Conservation (phyloP, 1,284 basidiomycete species). For the Exobasidium rhododendri region DNA sequence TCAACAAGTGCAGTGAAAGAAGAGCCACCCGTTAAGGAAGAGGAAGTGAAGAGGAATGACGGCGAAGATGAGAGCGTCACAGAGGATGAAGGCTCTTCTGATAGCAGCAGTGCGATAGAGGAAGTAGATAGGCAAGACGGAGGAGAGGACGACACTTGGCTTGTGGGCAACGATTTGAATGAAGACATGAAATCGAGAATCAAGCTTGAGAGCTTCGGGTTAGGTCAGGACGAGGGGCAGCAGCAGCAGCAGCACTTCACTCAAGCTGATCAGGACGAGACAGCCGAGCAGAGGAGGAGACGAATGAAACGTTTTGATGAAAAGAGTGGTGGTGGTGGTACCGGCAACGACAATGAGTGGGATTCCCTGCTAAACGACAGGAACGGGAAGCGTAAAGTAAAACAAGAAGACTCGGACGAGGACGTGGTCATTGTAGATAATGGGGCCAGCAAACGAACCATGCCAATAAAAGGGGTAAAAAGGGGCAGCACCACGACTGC, state of each 20-base stretch:
- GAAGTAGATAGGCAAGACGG: not conserved
- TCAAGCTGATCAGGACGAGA: not conserved
- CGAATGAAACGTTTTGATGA: not conserved
- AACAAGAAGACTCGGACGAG: slow-evolving; percentile 6
- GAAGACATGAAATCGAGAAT: not conserved
- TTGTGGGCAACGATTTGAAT: slow-evolving; percentile 5
- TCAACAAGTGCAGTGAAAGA: not conserved
- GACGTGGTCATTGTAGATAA: not conserved
- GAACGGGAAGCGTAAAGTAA: not conserved
- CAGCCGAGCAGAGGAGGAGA: not conserved
- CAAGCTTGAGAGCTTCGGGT: too few species aligned
- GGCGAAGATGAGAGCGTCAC: slow-evolving; percentile 9
- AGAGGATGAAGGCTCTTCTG: slow-evolving; percentile 2
- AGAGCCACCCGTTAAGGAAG: not conserved
- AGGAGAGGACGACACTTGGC: not conserved
- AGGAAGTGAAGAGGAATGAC: not conserved
- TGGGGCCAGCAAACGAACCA: not conserved
- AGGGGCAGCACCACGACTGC: too few species aligned
- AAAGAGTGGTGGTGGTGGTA: not conserved
- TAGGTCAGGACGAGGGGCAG: not conserved
- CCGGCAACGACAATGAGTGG: not conserved
- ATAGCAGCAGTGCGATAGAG: too few species aligned
- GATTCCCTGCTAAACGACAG: not conserved
- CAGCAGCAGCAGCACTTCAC: not conserved
- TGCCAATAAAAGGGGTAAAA: too few species aligned